Evolutionary conservation across 139 green algal species (phyloP).

Genomic region (Chloropicon primus): DNA sequence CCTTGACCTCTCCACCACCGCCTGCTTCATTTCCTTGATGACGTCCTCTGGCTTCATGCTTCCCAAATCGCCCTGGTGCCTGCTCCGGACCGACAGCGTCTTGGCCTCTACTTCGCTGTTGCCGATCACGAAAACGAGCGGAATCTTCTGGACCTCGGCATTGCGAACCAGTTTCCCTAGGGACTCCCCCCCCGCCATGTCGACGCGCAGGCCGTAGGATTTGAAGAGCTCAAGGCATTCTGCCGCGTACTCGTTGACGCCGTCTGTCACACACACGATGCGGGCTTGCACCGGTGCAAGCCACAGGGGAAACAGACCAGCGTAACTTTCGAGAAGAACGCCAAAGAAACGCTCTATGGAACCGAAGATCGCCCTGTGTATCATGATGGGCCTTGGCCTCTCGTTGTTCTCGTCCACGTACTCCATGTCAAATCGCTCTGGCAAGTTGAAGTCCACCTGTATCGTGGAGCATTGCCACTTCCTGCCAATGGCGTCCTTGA

Average conservation of each 20-base stretch:
- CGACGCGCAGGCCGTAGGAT: slow-evolving; percentile 15
- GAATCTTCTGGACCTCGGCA: slow-evolving; percentile 66
- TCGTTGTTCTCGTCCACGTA: slow-evolving; percentile 60
- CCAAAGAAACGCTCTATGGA: slow-evolving; percentile 87
- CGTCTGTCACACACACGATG: slow-evolving; percentile 67
- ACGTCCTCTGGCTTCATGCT: not conserved
- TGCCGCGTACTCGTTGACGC: slow-evolving; percentile 1
- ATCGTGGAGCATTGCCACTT: slow-evolving; percentile 99
- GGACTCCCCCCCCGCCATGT: slow-evolving; percentile 23
- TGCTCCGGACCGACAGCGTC: not conserved
- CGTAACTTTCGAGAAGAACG: slow-evolving; percentile 96
- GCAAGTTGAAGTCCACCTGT: slow-evolving; percentile 96
- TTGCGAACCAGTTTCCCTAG: slow-evolving; percentile 55
- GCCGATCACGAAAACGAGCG: slow-evolving; percentile 35
- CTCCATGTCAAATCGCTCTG: slow-evolving; percentile 75
- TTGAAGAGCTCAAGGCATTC: not conserved
- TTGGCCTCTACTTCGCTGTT: not conserved
- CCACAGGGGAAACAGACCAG: slow-evolving; percentile 80
- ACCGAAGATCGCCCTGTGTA: slow-evolving; percentile 91
- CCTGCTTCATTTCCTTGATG: not conserved
- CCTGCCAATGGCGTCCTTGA: slow-evolving; percentile 67
- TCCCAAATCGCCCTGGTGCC: not conserved
- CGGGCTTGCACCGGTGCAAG: slow-evolving; percentile 73
- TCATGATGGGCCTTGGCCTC: slow-evolving; percentile 88
- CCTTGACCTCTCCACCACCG: not conserved